Conservation (phyloP, 345 rosid genomes). For the Salix viminalis region DNA sequence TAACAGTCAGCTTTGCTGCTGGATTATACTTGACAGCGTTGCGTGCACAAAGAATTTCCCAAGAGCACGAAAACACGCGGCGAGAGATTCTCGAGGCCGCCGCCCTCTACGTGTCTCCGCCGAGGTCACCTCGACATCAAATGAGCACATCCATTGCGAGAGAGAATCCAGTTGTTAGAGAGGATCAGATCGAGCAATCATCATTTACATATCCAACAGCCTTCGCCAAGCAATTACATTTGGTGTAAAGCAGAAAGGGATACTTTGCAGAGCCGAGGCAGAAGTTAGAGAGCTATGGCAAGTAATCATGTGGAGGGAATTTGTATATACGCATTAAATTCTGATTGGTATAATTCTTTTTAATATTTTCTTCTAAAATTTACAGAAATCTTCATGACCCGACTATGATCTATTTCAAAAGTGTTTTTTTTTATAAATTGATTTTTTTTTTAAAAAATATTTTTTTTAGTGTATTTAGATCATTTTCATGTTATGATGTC, state of each 20-base stretch:
- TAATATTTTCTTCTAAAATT: neutral
- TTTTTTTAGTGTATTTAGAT: too few species aligned
- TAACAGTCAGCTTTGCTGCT: slow-evolving; percentile 61
- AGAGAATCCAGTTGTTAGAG: slow-evolving; percentile 52
- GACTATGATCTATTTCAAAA: too few species aligned
- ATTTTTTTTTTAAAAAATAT: too few species aligned
- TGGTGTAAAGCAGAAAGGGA: slow-evolving; percentile 14
- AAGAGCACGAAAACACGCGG: slow-evolving; percentile 40
- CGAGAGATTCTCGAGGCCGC: slow-evolving; percentile 58
- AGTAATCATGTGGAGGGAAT: neutral
- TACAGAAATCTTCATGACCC: neutral
- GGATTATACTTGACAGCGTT: slow-evolving; percentile 72
- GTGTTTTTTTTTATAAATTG: too few species aligned
- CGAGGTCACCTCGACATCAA: slow-evolving; percentile 40
- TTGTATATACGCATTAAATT: neutral
- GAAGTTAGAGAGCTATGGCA: neutral
- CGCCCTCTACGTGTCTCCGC: slow-evolving; percentile 57
- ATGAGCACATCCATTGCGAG: slow-evolving; percentile 41
- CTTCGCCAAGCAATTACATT: slow-evolving; percentile 25
- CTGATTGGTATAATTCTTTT: neutral
- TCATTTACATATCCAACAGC: slow-evolving; percentile 7
- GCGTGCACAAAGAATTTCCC: slow-evolving; percentile 55
- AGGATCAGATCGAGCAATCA: slow-evolving; percentile 17
- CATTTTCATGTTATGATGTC: accelerated
- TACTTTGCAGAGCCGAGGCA: neutral